Percentiles rank a stretch among this genome's conserved stretches.
Evolutionary conservation across 805 yeast species (phyloP).

Genomic region (Metschnikowia lochheadii): DNA sequence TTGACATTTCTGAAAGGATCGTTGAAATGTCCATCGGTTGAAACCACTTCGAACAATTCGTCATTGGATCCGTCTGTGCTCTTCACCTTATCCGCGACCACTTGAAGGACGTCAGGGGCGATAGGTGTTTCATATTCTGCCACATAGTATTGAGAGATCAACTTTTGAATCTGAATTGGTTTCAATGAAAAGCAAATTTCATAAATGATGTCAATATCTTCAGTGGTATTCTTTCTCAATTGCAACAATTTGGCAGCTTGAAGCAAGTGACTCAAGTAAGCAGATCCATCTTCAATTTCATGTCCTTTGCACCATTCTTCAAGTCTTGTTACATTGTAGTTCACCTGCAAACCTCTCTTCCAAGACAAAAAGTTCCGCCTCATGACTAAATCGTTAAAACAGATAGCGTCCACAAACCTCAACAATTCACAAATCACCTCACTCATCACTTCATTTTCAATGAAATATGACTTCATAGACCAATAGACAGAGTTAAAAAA

Average conservation of each 20-base stretch:
- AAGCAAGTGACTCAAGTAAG: constrained; percentile 76
- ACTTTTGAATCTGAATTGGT: constrained; percentile 93
- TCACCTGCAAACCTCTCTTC: constrained; percentile 96
- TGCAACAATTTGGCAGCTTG: constrained; percentile 94
- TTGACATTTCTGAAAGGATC: constrained; percentile 78
- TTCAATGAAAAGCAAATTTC: constrained; percentile 92
- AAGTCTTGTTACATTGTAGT: constrained; percentile 90
- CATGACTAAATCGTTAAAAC: constrained; percentile 94
- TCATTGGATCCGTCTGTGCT: constrained; percentile 48
- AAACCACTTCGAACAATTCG: constrained; percentile 67
- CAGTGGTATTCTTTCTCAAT: constrained; percentile 81
- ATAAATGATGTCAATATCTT: constrained; percentile 86
- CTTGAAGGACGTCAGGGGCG: constrained; percentile 71
- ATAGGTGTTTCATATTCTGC: constrained; percentile 96
- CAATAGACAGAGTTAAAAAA: constrained; percentile 87
- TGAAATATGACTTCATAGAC: constrained; percentile 87
- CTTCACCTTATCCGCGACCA: constrained; percentile 77
- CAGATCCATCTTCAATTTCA: constrained; percentile 81
- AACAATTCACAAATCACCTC: constrained; percentile 81
- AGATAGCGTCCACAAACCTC: constrained; percentile 82
- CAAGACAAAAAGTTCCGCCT: constrained; percentile 91
- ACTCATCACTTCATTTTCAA: constrained; percentile 79
- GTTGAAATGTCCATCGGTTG: constrained; percentile 70
- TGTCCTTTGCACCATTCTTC: constrained; percentile 99
- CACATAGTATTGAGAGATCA: constrained; percentile 80